Percentiles rank a stretch among this genome's conserved stretches.
Conservation (phyloP, 2,329 filamentous ascomycete genomes). For the Hortaea werneckii region DNA sequence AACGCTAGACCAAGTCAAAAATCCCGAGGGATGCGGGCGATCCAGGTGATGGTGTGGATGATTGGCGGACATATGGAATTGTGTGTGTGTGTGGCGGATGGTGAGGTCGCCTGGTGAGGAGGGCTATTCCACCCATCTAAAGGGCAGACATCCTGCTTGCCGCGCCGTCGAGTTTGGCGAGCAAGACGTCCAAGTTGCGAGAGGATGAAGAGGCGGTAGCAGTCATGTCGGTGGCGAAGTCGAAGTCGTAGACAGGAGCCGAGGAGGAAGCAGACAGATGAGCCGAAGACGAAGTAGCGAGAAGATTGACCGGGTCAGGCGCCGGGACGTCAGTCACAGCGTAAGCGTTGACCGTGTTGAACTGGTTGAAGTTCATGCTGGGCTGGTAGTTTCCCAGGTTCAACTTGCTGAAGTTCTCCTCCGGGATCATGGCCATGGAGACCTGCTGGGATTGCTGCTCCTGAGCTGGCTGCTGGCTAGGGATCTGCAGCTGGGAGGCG, state of each 20-base stretch:
- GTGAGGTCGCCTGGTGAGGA: no score
- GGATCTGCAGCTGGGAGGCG: slow-evolving; percentile 27
- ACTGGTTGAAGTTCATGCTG: slow-evolving; percentile 33
- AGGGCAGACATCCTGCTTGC: slow-evolving; percentile 7
- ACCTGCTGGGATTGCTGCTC: slow-evolving; percentile 38
- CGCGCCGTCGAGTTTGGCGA: slow-evolving; percentile 22
- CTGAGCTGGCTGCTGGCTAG: slow-evolving; percentile 7
- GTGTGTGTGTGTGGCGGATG: no score
- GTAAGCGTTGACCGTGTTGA: slow-evolving; percentile 23
- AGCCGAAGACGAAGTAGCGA: slow-evolving; percentile 12
- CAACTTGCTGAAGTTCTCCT: slow-evolving; percentile 68
- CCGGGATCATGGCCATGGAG: slow-evolving; percentile 73
- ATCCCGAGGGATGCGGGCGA: no score
- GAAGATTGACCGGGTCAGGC: slow-evolving; percentile 17
- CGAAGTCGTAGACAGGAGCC: slow-evolving; percentile 5
- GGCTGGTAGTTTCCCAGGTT: slow-evolving; percentile 47
- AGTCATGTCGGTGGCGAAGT: not conserved
- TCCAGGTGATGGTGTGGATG: no score
- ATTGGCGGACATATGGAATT: no score
- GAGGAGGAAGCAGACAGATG: slow-evolving; percentile 9
- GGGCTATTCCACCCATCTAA: not conserved
- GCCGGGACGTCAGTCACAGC: slow-evolving; percentile 20
- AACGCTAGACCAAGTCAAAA: no score
- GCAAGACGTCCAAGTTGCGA: slow-evolving; percentile 14
- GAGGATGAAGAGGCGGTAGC: slow-evolving; percentile 3